Evolutionary conservation across 1,284 basidiomycete species (phyloP).

Genomic region (Leucoagaricus sp.): DNA sequence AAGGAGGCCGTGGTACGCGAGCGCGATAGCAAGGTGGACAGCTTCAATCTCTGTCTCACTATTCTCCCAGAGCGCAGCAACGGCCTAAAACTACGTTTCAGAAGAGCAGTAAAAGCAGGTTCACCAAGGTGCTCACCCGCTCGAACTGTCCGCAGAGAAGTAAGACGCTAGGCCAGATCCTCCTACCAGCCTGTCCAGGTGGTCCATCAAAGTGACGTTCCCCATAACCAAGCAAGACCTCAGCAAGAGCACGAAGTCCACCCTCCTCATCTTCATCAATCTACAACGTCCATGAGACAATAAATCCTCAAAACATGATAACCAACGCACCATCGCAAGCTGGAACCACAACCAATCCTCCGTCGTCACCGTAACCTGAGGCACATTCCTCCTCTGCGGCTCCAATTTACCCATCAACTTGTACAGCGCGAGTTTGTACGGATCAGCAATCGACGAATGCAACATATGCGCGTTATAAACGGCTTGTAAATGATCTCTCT

Average conservation of each 20-base stretch:
- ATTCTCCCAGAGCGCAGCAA: constrained; percentile 89
- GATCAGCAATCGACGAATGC: constrained; percentile 83
- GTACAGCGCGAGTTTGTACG: constrained; percentile 95
- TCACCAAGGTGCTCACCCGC: constrained; percentile 62
- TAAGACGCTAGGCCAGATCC: constrained; percentile 88
- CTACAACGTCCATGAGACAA: constrained; percentile 32
- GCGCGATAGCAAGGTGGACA: constrained; percentile 90
- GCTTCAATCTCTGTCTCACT: constrained; percentile 91
- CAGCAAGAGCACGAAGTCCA: constrained; percentile 79
- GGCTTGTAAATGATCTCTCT: constrained; percentile 84
- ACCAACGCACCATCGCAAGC: constrained; percentile 69
- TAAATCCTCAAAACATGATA: background rate
- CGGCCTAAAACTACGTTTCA: constrained; percentile 54
- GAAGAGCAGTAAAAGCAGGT: constrained; percentile 9
- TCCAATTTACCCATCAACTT: constrained; percentile 96
- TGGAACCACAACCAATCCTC: constrained; percentile 99
- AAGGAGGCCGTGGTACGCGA: constrained; percentile 93
- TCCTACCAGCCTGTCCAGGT: constrained; percentile 61
- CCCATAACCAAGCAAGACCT: constrained; percentile 85
- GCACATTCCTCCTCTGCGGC: constrained; percentile 77
- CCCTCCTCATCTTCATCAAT: constrained; percentile 79
- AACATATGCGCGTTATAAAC: constrained; percentile 94
- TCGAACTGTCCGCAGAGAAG: constrained; percentile 96
- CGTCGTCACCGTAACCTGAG: constrained; percentile 86
- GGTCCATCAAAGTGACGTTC: constrained; percentile 88